Evolutionary conservation across 2,329 filamentous ascomycete species (phyloP), one percentile per base, ranked within the genome.

Genomic region (Bipolaris gigantea): DNA sequence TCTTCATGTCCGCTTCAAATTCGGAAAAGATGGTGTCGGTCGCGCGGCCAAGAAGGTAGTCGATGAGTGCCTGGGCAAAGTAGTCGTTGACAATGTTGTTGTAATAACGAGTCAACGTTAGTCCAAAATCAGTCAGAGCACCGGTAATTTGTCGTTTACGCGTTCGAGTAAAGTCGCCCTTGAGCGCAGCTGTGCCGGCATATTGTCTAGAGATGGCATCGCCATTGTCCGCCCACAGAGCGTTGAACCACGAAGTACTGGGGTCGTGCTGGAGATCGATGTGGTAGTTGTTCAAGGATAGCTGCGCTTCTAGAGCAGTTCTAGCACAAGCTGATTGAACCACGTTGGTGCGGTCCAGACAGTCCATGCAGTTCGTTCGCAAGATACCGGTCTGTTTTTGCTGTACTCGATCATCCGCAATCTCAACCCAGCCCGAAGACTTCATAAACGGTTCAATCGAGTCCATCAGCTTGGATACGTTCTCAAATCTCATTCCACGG

Each of bases 361-460:
- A 99, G 70, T 99, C 94, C 94, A 99, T 97, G 74, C 94, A 99
- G 69, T 99, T 99, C 1, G 92, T 97, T 51, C 94, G 83, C n/a
- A 97, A 73, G 6, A 96, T 84, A 1, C 92, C 92, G 23, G 78
- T 80, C 71, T 97, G 92, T 42, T 70, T 73, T 32, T 75, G 73
- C 18, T 75, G 53, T 2, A 77, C 59, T 19, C 73, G 70, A 16
- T 77, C 76, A 27, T 77, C 69, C 8, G 80, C 74, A 13, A 82
- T 72, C 11, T 89, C 82, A 0, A 89, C 91, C 76, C 89, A 92
- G 1, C 89, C 87, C 41, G 88, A 85, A 4, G 81, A 78, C 39
- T 89, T 85, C 10, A 97, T 78, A n/a, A 83, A 86, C 4, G 81
- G 76, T 25, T 83, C 83, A 4, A 97, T 75, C 0, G 80, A 85